Evolutionary conservation across 2,329 filamentous ascomycete species (phyloP), one percentile per base, ranked within the genome.

Genomic region (Colletotrichum tamarilloi): DNA sequence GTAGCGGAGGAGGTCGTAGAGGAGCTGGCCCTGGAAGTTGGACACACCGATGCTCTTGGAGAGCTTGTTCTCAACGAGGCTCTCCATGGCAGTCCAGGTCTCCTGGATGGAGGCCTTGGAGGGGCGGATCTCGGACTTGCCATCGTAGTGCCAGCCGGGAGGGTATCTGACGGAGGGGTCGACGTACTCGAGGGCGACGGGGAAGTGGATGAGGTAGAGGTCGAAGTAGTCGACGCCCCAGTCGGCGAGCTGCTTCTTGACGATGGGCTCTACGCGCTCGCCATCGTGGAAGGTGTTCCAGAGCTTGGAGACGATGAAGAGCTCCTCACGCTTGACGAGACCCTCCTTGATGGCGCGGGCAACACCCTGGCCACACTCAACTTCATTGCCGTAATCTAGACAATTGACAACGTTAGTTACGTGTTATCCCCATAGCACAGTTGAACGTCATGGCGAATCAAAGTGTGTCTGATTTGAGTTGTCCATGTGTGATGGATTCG

Each of bases 221-320:
- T 97, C 95, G 83, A 97, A 95, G 88, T 97, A 97, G 79, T 95
- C 94, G 74, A 97, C 82, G 75, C 93, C 92, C 91, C 94, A 96
- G 87, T 96, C 93, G 77, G 91, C 89, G 75, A 95, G 91, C 85
- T 95, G 93, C 80, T 92, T 92, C 83, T 90, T 90, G 83, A 87
- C 89, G 80, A 97, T 95, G 72, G 92, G 91, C 84, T 92, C 91
- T 75, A 96, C 94, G 78, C 89, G 89, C 77, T 96, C 92, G 78
- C 88, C 88, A 79, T 96, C 93, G 87, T 97, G 94, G 90, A 95
- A 97, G 77, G 92, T 92, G 87, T 96, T 95, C 95, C 95, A 97
- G 72, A 98, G 92, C 88, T 97, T 98, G 84, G 93, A 95, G 76
- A 95, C 93, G 81, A 98, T 92, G 90, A 97, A 97, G 81, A 97